Evolutionary conservation across 305 asterid species (phyloP).

Genomic region (Lippia alba): DNA sequence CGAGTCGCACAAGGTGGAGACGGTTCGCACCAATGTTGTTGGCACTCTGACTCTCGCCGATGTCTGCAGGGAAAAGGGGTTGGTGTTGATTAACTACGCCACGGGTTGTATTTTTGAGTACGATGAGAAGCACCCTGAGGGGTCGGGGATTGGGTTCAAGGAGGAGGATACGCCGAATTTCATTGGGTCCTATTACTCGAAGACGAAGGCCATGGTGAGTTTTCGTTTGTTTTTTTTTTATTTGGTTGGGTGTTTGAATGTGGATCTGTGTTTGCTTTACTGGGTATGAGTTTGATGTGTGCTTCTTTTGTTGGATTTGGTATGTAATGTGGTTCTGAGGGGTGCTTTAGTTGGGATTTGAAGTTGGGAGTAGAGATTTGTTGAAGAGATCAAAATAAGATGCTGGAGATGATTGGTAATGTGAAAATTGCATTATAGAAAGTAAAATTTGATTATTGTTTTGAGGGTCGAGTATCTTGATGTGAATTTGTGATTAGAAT

Average conservation of each 20-base stretch:
- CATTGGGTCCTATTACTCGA: constrained; percentile 80
- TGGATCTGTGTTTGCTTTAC: constrained; percentile 30
- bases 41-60: constrained; percentile 91
- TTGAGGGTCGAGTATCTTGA: background rate
- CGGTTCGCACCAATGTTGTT: constrained; percentile 75
- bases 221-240: constrained; percentile 3
- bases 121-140: constrained; percentile 66
- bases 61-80: constrained; percentile 69
- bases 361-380: background rate
- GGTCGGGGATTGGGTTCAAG: constrained; percentile 82
- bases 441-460: background rate
- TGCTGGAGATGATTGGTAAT: background rate
- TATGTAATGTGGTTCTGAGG: background rate
- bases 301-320: constrained; percentile 18
- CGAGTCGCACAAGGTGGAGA: constrained; percentile 84
- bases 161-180: constrained; percentile 89
- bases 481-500: too few species aligned
- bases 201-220: constrained; percentile 88
- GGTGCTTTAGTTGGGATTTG: background rate
- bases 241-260: background rate
- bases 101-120: constrained; percentile 90
- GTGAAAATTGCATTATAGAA: constrained; percentile 14
- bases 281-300: background rate
- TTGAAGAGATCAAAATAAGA: background rate
- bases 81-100: constrained; percentile 75